Conservation (phyloP, 768 basidiomycete genomes). For the Lepiota subincarnata region DNA sequence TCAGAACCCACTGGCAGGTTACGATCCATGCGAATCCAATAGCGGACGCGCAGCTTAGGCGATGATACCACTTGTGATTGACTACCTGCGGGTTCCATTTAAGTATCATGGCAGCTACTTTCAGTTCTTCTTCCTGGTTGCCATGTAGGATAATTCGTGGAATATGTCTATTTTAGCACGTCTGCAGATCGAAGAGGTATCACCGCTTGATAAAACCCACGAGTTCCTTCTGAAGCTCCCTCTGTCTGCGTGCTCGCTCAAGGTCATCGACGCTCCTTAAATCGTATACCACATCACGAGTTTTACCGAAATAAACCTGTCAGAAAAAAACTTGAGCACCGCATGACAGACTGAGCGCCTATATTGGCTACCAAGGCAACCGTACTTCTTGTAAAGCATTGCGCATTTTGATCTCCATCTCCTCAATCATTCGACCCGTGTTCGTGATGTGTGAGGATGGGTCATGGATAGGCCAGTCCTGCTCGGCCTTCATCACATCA, state of each 20-base stretch:
- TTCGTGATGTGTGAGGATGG: constrained; percentile 85
- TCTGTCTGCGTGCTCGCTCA: constrained; percentile 74
- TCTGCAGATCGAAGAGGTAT: neutral
- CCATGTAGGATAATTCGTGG: neutral
- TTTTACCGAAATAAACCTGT: constrained; percentile 94
- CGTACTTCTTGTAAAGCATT: constrained; percentile 84
- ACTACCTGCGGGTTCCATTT: neutral
- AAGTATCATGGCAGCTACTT: neutral
- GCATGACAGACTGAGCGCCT: neutral
- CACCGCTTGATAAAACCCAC: constrained; percentile 80
- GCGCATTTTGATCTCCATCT: constrained; percentile 99
- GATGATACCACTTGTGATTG: constrained; percentile 22
- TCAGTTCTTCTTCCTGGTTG: neutral
- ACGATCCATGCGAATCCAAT: constrained; percentile 95
- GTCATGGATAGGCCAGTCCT: constrained; percentile 81
- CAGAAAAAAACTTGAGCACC: constrained; percentile 3
- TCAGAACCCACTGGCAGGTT: constrained; percentile 40
- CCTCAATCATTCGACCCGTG: constrained; percentile 94
- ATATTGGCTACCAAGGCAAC: constrained; percentile 13
- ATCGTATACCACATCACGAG: constrained; percentile 91
- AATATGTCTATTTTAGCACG: neutral
- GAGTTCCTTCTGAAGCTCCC: constrained; percentile 87
- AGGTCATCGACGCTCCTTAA: constrained; percentile 84
- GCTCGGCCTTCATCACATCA: constrained; percentile 58
- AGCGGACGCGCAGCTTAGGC: constrained; percentile 64